Conservation (phyloP, 768 basidiomycete species). For the Neoboletus magnificus region DNA sequence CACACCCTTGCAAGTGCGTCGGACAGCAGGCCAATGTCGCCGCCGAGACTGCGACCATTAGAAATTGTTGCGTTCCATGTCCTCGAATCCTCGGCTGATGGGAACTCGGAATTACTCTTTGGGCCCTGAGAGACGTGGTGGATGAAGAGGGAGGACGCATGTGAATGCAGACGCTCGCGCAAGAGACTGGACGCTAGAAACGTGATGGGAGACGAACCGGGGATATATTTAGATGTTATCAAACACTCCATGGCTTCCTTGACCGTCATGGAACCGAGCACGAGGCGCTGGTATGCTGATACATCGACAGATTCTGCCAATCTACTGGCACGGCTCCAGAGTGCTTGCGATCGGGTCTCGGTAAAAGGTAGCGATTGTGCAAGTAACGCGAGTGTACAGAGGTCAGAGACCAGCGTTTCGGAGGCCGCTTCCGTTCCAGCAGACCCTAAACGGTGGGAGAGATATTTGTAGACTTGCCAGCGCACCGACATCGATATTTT, state of each 20-base stretch:
- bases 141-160: conserved; percentile 56
- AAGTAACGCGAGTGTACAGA: conserved; percentile 57
- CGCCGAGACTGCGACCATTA: conserved; percentile 63
- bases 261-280: conserved; percentile 48
- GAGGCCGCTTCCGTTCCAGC: conserved; percentile 14
- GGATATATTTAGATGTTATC: conserved; percentile 5
- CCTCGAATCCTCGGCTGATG: conserved; percentile 24
- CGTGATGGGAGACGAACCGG: conserved; percentile 39
- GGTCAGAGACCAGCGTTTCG: conserved; percentile 42
- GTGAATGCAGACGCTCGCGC: conserved; percentile 48
- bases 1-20: conserved; percentile 56
- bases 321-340: conserved; percentile 41
- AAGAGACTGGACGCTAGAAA: conserved; percentile 50
- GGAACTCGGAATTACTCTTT: conserved; percentile 15
- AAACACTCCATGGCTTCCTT: conserved; percentile 51
- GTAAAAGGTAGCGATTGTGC: conserved; percentile 39
- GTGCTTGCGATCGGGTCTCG: conserved; percentile 40
- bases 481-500: conserved; percentile 35
- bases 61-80: conserved; percentile 50
- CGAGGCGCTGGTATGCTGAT: conserved; percentile 51
- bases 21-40: conserved; percentile 51
- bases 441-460: conserved; percentile 32
- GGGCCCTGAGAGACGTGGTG: conserved; percentile 33
- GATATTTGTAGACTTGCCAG: conserved; percentile 52
- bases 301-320: conserved; percentile 26